phyloP scores from a whole-genome alignment of 768 basidiomycete species.

The Suillus plorans region DNA sequence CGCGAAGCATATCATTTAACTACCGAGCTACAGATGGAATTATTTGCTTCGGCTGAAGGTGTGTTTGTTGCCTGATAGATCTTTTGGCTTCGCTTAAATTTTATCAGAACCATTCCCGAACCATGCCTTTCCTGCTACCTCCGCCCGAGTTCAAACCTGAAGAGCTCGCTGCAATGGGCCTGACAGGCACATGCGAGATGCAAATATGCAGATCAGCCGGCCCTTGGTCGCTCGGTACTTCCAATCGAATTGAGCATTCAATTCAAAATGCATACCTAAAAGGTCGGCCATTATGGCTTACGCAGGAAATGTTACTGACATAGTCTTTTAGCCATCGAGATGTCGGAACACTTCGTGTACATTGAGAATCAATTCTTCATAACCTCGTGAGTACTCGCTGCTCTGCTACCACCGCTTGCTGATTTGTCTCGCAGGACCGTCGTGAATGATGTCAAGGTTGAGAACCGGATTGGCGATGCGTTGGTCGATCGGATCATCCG shows the following conservation, averaged over 20 bases:
- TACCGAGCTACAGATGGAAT: constrained; percentile 70
- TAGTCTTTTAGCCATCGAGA: constrained; percentile 67
- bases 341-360: constrained; percentile 97
- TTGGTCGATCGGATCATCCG: constrained; percentile 87
- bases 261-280: constrained; percentile 94
- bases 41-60: constrained; percentile 92
- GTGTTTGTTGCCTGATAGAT: constrained; percentile 14
- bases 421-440: constrained; percentile 53
- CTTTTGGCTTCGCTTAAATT: neutral
- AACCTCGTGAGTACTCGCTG: constrained; percentile 61
- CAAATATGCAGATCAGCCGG: constrained; percentile 96
- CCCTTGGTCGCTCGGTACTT: constrained; percentile 95
- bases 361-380: constrained; percentile 97
- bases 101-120: constrained; percentile 80
- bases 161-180: constrained; percentile 74
- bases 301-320: constrained; percentile 1
- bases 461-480: constrained; percentile 94
- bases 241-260: constrained; percentile 81
- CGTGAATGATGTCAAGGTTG: constrained; percentile 81
- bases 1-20: constrained; percentile 3
- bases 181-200: constrained; percentile 95
- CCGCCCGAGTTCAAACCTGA: constrained; percentile 87
- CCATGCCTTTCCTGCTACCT: constrained; percentile 92
- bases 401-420: neutral
- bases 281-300: constrained; percentile 43